Evolutionary conservation across 2,329 filamentous ascomycete species (phyloP).

Genomic region (Trichoderma cornu-damae): DNA sequence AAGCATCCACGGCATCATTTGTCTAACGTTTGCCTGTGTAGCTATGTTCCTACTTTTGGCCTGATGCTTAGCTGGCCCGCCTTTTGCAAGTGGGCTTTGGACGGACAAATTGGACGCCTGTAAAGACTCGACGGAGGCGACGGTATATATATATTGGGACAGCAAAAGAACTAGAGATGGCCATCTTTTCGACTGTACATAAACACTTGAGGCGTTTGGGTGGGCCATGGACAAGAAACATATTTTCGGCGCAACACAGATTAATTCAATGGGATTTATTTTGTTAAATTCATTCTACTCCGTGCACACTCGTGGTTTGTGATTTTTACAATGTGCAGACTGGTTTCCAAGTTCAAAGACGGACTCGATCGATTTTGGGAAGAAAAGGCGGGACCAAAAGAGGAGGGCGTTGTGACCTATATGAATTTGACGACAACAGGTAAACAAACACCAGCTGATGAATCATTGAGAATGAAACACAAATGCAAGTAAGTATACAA

Average conservation of each 20-base stretch:
- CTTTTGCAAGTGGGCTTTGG: not conserved
- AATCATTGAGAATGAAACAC: no score
- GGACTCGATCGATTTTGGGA: no score
- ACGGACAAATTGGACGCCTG: slow-evolving; percentile 16
- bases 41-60: slow-evolving; percentile 10
- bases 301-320: not conserved
- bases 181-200: slow-evolving; percentile 14
- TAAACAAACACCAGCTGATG: no score
- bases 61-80: slow-evolving; percentile 12
- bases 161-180: slow-evolving; percentile 5
- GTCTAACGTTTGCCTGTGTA: not conserved
- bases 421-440: no score
- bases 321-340: not conserved
- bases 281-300: not conserved
- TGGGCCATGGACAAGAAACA: slow-evolving; percentile 4
- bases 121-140: not conserved
- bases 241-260: slow-evolving; percentile 12
- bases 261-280: not conserved
- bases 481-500: no score
- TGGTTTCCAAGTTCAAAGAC: not conserved
- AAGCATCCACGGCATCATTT: not conserved
- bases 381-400: not conserved
- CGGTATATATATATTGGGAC: not conserved
- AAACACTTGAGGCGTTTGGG: slow-evolving; percentile 9
- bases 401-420: no score